These are phyloP conservation scores for Neurospora sp. DNA, from an alignment of 2,329 filamentous ascomycete genomes.

Conservation along the genomic window DNA sequence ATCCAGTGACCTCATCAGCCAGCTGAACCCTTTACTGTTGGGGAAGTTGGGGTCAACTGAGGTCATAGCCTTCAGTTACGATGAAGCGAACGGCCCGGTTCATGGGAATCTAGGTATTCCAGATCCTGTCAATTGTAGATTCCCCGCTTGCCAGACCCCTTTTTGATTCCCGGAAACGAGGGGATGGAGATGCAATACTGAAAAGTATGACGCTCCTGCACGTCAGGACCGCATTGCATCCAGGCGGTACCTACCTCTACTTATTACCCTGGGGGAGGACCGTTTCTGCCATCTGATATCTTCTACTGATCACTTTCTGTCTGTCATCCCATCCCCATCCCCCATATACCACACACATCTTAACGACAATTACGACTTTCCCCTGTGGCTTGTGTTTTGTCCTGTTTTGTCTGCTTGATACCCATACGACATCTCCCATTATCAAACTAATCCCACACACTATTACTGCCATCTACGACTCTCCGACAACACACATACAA, in stretches of 20 bases:
- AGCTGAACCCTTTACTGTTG: background rate
- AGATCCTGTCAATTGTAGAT: background rate
- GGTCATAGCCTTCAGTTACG: background rate
- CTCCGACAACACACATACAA: background rate
- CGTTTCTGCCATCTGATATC: background rate
- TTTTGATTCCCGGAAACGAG: background rate
- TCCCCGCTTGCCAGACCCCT: background rate
- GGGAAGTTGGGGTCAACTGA: background rate
- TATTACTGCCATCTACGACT: background rate
- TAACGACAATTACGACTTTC: background rate
- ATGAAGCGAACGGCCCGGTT: background rate
- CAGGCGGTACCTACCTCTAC: background rate
- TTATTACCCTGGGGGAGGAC: background rate
- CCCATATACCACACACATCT: background rate
- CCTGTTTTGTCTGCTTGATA: background rate
- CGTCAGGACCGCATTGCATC: constrained; percentile 2
- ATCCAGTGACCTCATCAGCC: background rate
- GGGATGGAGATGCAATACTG: background rate
- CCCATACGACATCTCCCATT: background rate
- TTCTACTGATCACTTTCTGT: background rate
- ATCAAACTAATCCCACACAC: background rate
- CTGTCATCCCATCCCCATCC: background rate
- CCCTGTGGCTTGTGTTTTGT: background rate
- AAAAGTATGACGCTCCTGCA: constrained; percentile 3
- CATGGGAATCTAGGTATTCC: background rate